Evolutionary conservation across 352 stramenopile genomes (phyloP).

Genomic region (Pythium inflatum): DNA sequence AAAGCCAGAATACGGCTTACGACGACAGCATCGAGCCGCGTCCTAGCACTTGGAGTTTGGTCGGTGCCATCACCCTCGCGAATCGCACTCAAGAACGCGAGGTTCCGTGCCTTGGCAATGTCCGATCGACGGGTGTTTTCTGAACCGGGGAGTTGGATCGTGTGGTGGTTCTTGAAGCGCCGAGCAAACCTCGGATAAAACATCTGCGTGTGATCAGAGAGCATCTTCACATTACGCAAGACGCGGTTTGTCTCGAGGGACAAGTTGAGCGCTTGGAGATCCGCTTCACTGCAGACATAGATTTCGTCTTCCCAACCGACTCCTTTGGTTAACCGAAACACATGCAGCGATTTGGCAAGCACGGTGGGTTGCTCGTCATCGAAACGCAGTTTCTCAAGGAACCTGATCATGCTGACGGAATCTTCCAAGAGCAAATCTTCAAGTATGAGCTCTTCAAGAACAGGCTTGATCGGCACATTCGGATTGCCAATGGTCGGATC

Average conservation of each 20-base stretch:
- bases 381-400: background rate
- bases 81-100: slow-evolving; percentile 14
- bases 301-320: background rate
- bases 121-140: background rate
- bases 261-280: background rate
- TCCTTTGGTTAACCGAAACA: background rate
- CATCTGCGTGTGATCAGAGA: background rate
- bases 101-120: background rate
- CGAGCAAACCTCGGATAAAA: background rate
- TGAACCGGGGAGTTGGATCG: background rate
- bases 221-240: background rate
- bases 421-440: slow-evolving; percentile 1
- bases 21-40: background rate
- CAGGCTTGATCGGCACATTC: background rate
- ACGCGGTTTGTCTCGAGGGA: slow-evolving; percentile 2
- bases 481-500: slow-evolving; percentile 1
- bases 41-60: background rate
- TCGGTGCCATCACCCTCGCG: background rate
- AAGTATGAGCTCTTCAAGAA: background rate
- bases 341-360: background rate
- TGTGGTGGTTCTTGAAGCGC: background rate
- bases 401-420: background rate
- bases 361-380: background rate
- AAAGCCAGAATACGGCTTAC: slow-evolving; percentile 12
- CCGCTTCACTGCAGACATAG: background rate